phyloP scores from a whole-genome alignment of 2,329 filamentous ascomycete genomes.

The Bipolaris sorokiniana region DNA sequence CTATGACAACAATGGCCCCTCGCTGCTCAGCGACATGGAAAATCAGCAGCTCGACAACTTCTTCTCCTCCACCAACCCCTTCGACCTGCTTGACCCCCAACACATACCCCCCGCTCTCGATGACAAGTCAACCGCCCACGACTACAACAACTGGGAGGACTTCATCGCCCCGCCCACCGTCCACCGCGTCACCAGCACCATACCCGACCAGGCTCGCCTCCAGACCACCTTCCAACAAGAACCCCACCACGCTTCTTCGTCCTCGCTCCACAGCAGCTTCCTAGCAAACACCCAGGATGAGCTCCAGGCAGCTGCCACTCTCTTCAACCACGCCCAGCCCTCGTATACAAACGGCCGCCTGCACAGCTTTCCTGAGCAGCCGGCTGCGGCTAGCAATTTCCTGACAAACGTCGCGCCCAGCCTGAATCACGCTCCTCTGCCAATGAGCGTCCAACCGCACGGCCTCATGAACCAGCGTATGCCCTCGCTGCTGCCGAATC shows the following conservation, averaged over 20 bases:
- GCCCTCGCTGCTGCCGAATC: constrained; percentile 38
- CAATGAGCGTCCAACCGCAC: constrained; percentile 33
- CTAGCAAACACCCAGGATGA: constrained; percentile 38
- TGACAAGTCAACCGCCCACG: constrained; percentile 30
- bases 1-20: constrained; percentile 30
- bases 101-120: constrained; percentile 24
- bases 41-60: constrained; percentile 41
- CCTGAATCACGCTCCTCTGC: constrained; percentile 12
- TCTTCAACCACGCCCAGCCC: constrained; percentile 41
- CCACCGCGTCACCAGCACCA: constrained; percentile 44
- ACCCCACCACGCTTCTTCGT: constrained; percentile 20
- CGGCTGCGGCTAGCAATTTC: constrained; percentile 10
- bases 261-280: constrained; percentile 21
- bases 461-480: constrained; percentile 40
- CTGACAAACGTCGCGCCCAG: constrained; percentile 11
- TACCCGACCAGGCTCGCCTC: constrained; percentile 42
- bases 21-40: constrained; percentile 43
- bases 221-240: constrained; percentile 37
- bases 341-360: constrained; percentile 29
- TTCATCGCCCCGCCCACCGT: constrained; percentile 42
- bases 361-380: constrained; percentile 30
- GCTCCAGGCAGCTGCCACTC: constrained; percentile 40
- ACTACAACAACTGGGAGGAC: constrained; percentile 36
- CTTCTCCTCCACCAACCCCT: constrained; percentile 42
- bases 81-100: constrained; percentile 26